Evolutionary conservation across 129 eudicot species (phyloP), one percentile per base, ranked within the genome.

Genomic region (Escallonia rubra): DNA sequence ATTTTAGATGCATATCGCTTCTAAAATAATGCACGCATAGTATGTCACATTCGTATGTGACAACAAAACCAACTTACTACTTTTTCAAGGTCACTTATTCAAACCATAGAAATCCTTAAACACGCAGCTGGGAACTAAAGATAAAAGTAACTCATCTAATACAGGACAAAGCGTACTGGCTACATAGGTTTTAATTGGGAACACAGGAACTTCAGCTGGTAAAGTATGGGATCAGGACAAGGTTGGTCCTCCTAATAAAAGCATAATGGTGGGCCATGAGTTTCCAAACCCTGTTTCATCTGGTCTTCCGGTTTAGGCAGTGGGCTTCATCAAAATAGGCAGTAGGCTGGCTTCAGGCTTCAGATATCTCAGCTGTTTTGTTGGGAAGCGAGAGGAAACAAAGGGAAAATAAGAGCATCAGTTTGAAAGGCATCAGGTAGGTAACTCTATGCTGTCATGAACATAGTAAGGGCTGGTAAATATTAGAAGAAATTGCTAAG

Each of bases 261-360:
- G 68, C 80, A 54, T 8, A 78, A 73, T 77, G 94, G 94, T 80
- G 75, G 91, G 86, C 87, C 91, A 78, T 72, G 72, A 69, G 81
- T 75, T 83, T 69, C 79, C 79, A 81, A 82, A 80, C 79, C 70
- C 84, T 78, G 86, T 81, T 74, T 81, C 95, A 86, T 81, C 95
- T 73, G 96, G 91, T 81, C 96, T 85, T 84, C 98, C 70, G 96
- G 89, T 84, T 84, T 42, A 77, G 96, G 91, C 89, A 61, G 87
- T 75, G 70, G 91, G 91, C 97, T 82, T 89, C 96, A 77, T 70
- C 91, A 69, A 73, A 66, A 52, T 56, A 73, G 79, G 81, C 86
- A 72, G 70, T 65, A 80, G 87, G 87, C 83, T 79, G 91, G 87
- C 97, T 88, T 88, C 87, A 47, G 88, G 97, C 90, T 79, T 91